Evolutionary conservation across 805 yeast genomes (phyloP), one percentile per base, ranked within the genome.

Genomic region (Lipomyces spencermartinsiae): DNA sequence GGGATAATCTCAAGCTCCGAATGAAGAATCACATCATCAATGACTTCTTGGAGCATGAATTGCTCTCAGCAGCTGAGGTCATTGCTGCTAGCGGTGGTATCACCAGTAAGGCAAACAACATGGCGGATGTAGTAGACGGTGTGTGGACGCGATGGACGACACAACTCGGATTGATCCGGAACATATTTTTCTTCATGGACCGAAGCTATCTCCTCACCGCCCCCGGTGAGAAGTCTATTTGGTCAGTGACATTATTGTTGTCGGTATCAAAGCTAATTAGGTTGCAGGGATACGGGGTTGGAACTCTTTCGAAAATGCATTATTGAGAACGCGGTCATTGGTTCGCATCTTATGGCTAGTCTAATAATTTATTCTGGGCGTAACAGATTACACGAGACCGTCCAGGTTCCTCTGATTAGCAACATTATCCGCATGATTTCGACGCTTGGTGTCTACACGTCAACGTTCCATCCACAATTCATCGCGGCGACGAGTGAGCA

Each of bases 121-220:
- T 74, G 74, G 75, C 61, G 53, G 63, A 53, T 29, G 33, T 66
- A 68, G 74, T 63, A 14, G 65, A 58, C 12, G 43, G 51, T 3
- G 62, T 49, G 29, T 73, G 74, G 75, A 31, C 25, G 4, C 34
- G 31, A 37, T 73, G 75, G 74, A 53, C 63, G 19, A 54, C 65
- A 22, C 71, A 74, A 67, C 59, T 76, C 14, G 63, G 62, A 22
- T 55, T 68, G 37, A 67, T 76, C 25, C 62, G 71, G 33, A 73
- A 76, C 63, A 74, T 77, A 37, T 76, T 75, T 55, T 74, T 73
- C 49, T 77, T 75, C 57, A 69, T 77, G 49, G 79, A 77, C 62
- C 70, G 78, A 19, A 67, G 73, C 16, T 77, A 73, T 64, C 64
- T 77, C 43, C 62, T 76, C 22, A 35, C 51, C 10, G 35, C 70